Base-by-base conservation (phyloP, 108 stramenopile species). In the Fragilaria crotonensis region DNA sequence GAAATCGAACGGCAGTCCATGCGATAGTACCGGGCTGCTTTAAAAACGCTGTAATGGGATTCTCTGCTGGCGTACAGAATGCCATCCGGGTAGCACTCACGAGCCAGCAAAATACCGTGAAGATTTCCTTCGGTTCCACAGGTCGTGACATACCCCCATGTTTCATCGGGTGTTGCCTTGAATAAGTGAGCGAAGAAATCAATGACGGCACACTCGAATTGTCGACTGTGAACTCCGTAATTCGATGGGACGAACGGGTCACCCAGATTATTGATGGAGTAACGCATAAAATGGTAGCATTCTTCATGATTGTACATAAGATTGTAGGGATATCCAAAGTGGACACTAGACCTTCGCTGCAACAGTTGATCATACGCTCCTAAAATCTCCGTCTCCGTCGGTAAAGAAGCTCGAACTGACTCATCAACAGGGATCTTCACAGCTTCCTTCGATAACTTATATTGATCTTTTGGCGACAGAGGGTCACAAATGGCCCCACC, bases 121-220 rank as follows among this genome's bases (percentile, higher is more conserved):
- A 92, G 66, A 59, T 92, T 92, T 30, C 90, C 90, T 71, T 92
- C 90, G 2, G 90, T 92, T 1, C 90, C 90, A 58, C 83, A 82
- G 20, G 90, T 88, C 50, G 90, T 92, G 41, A 92, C 85, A 57
- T 92, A 92, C n/a, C 90, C 90, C 90, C 90, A 92, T 49, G 86
- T 88, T 0, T 74, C 71, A 46, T 76, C 73, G 25, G 58, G 23
- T 7, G 77, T 73, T 71, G 81, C 76, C 67, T 88, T 88, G 86
- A 85, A 92, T 44, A 92, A 63, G 2, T 79, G 55, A 52, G 90
- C 86, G 57, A 92, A 92, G 67, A 92, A 92, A 61, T 92, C 90
- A 78, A 92, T 92, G 59, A 92, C 90, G 23, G 80, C 59, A 41
- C 79, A 78, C 63, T 92, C 90, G 62, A 92, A 92, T 56, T 92